Conservation (phyloP, 1,284 basidiomycete genomes). For the Ustilago vetiveriae region DNA sequence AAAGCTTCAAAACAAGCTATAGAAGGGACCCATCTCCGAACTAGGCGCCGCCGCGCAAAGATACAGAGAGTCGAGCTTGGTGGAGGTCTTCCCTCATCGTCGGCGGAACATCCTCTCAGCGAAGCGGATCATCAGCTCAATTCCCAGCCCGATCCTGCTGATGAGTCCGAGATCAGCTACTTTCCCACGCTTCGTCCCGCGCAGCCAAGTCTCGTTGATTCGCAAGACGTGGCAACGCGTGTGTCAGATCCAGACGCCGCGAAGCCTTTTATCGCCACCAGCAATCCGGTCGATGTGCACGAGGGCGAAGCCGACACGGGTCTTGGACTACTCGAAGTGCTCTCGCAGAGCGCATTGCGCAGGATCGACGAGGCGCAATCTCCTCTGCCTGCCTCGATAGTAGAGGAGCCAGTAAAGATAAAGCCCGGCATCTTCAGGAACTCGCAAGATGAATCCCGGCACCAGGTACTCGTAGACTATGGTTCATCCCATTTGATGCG, state of each 20-base stretch:
- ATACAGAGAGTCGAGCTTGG: slow-evolving; percentile 28
- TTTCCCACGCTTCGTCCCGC: slow-evolving; percentile 32
- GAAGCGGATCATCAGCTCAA: slow-evolving; percentile 28
- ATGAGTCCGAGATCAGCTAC: slow-evolving; percentile 39
- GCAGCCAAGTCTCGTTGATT: neutral
- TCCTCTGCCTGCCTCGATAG: neutral
- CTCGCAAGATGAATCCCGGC: neutral
- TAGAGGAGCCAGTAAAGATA: neutral
- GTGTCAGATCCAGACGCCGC: neutral
- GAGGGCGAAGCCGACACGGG: slow-evolving; percentile 12
- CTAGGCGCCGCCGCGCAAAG: slow-evolving; percentile 11
- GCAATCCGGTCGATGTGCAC: neutral
- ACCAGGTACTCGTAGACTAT: slow-evolving; percentile 16
- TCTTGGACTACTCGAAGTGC: slow-evolving; percentile 25
- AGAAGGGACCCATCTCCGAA: neutral
- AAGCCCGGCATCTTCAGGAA: neutral
- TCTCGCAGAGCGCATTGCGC: slow-evolving; percentile 32
- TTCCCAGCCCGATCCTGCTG: slow-evolving; percentile 19
- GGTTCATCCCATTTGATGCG: slow-evolving; percentile 3
- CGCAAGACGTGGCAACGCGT: neutral
- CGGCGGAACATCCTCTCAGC: slow-evolving; percentile 22
- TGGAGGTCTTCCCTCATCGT: neutral
- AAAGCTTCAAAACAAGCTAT: neutral
- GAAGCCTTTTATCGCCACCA: neutral
- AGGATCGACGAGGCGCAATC: slow-evolving; percentile 3